phyloP scores from a whole-genome alignment of 352 stramenopile genomes.

The Bremia lactucae region DNA sequence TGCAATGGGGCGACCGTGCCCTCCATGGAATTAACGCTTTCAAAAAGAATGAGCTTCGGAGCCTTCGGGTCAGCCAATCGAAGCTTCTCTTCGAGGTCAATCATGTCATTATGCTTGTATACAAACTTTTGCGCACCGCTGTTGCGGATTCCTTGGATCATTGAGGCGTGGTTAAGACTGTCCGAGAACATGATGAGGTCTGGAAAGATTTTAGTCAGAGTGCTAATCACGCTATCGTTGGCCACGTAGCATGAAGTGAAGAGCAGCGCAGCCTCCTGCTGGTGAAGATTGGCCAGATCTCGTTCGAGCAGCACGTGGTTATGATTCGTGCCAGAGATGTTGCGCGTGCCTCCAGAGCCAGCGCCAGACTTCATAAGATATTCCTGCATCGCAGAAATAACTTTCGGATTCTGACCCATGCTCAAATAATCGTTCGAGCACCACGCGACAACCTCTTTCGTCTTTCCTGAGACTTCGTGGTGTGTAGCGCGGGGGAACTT shows the following conservation, averaged over 20 bases:
- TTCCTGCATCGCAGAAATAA: conserved; percentile 75
- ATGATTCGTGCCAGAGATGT: conserved; percentile 88
- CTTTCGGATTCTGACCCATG: conserved; percentile 85
- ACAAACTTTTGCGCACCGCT: conserved; percentile 69
- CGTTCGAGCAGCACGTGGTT: conserved; percentile 83
- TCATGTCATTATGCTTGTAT: conserved; percentile 82
- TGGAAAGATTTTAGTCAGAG: conserved; percentile 86
- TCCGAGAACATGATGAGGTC: conserved; percentile 86
- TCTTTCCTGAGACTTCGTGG: conserved; percentile 50
- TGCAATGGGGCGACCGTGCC: conserved; percentile 75
- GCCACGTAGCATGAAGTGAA: conserved; percentile 88
- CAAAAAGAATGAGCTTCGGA: conserved; percentile 79
- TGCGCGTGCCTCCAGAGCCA: conserved; percentile 78
- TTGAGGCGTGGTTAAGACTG: conserved; percentile 85
- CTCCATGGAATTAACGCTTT: conserved; percentile 86
- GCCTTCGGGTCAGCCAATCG: conserved; percentile 53
- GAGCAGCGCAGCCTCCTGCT: conserved; percentile 73
- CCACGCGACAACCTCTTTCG: conserved; percentile 83
- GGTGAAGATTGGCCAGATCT: conserved; percentile 80
- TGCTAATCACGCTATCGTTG: conserved; percentile 85
- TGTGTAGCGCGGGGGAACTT: conserved; percentile 74
- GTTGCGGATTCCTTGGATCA: conserved; percentile 82
- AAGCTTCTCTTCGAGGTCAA: conserved; percentile 70
- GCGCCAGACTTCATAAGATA: conserved; percentile 72
- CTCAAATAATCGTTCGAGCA: conserved; percentile 87